Conservation (phyloP, 352 stramenopile genomes). For the Hyaloperonospora brassicae region DNA sequence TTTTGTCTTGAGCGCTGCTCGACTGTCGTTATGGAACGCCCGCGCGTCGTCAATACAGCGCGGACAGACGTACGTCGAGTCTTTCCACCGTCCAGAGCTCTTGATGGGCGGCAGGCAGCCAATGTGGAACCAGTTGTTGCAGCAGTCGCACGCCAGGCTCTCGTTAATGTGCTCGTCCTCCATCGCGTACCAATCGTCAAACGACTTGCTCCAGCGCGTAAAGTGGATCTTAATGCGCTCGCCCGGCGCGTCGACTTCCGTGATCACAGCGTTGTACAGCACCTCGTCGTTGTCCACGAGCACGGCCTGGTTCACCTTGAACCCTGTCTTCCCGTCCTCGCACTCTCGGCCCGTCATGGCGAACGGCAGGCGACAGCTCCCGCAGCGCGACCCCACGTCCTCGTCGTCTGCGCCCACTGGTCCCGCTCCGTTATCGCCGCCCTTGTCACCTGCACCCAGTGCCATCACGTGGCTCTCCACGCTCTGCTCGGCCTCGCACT, state of each 20-base stretch:
- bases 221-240: slow-evolving; percentile 86
- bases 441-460: slow-evolving; percentile 21
- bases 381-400: slow-evolving; percentile 58
- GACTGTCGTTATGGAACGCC: slow-evolving; percentile 58
- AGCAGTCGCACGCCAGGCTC: slow-evolving; percentile 83
- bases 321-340: slow-evolving; percentile 24
- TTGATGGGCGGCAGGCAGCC: slow-evolving; percentile 79
- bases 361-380: slow-evolving; percentile 54
- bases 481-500: slow-evolving; percentile 61
- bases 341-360: slow-evolving; percentile 27
- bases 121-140: slow-evolving; percentile 86
- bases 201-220: slow-evolving; percentile 79
- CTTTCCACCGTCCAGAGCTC: slow-evolving; percentile 74
- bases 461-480: slow-evolving; percentile 33
- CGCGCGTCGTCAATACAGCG: slow-evolving; percentile 70
- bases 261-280: slow-evolving; percentile 83
- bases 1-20: slow-evolving; percentile 43
- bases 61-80: slow-evolving; percentile 81
- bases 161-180: slow-evolving; percentile 86
- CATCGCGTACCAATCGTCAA: slow-evolving; percentile 86
- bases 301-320: slow-evolving; percentile 79
- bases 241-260: slow-evolving; percentile 55
- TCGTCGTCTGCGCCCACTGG: slow-evolving; percentile 36
- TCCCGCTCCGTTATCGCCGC: too few relatives aligned
- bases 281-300: slow-evolving; percentile 82